A percentile compares a stretch with the other conserved stretches of the same genome.
phyloP scores from a whole-genome alignment of 164 flowering plant genomes.

The Liriodendron chinense region DNA sequence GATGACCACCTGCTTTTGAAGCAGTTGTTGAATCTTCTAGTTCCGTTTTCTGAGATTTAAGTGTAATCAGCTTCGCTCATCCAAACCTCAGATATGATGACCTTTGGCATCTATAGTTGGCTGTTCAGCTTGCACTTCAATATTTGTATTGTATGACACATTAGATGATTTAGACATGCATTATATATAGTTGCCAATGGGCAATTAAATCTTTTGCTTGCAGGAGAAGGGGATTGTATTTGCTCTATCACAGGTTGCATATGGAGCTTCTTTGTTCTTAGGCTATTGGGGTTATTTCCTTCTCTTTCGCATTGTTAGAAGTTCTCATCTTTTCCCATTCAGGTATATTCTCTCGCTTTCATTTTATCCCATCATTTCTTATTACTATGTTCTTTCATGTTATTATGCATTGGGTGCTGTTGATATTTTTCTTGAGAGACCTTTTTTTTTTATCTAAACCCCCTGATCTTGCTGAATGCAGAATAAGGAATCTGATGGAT shows the following conservation, averaged over 20 bases:
- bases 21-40: too few relatives aligned
- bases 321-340: slow-evolving; percentile 67
- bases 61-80: too few relatives aligned
- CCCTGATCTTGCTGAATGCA: slow-evolving; percentile 23
- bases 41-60: too few relatives aligned
- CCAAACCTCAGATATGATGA: too few relatives aligned
- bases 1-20: too few relatives aligned
- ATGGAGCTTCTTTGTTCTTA: slow-evolving; percentile 68
- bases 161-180: too few relatives aligned
- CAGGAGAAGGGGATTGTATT: slow-evolving; percentile 81
- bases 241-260: slow-evolving; percentile 79
- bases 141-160: too few relatives aligned
- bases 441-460: background rate
- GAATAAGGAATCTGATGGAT: slow-evolving; percentile 42
- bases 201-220: slow-evolving; percentile 8
- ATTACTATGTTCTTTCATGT: background rate
- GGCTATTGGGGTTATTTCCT: slow-evolving; percentile 95
- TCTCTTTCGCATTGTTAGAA: slow-evolving; percentile 29
- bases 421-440: background rate
- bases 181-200: background rate
- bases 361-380: background rate
- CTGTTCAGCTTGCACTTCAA: too few relatives aligned
- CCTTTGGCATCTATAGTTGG: too few relatives aligned
- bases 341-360: slow-evolving; percentile 46
- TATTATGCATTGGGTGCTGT: background rate